phyloP scores from a whole-genome alignment of 2,329 filamentous ascomycete genomes.

The Diaporthe citri region DNA sequence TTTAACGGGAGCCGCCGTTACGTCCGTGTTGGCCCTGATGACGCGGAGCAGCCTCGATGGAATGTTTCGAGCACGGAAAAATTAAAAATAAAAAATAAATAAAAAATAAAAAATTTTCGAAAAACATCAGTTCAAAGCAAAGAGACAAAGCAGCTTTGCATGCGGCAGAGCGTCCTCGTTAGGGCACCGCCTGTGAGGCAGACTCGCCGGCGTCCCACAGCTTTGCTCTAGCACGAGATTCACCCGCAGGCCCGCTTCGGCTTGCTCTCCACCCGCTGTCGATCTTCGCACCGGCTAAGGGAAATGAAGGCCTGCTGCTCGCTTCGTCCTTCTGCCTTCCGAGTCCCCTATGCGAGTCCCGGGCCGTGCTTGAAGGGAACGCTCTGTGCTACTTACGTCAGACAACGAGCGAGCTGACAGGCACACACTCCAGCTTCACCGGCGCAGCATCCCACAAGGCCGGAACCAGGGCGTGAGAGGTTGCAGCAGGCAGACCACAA shows the following conservation, averaged over 20 bases:
- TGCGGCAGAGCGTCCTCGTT: not conserved
- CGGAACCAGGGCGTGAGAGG: not conserved
- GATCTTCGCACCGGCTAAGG: conserved; percentile 1
- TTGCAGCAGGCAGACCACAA: not conserved
- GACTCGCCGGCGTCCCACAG: not conserved
- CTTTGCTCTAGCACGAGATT: conserved; percentile 1
- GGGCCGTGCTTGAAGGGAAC: not conserved
- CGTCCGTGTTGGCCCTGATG: conserved; percentile 6
- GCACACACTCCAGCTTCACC: not conserved
- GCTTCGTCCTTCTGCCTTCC: not conserved
- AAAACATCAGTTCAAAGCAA: not conserved
- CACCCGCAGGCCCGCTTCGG: conserved; percentile 12
- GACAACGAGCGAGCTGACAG: not conserved
- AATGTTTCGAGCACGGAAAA: not conserved
- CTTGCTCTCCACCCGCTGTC: conserved; percentile 21
- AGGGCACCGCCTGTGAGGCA: not conserved
- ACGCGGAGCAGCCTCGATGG: not conserved
- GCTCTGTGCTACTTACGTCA: not conserved
- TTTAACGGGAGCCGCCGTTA: conserved; percentile 31
- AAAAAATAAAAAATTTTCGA: not conserved
- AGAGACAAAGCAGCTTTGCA: not conserved
- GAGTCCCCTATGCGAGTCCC: not conserved
- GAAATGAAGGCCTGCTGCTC: not conserved
- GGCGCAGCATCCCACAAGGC: not conserved
- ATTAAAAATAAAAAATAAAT: too few species aligned